Evolutionary conservation across 1,139 yeast species (phyloP).

Genomic region (Blastobotrys raffinosifermentans): DNA sequence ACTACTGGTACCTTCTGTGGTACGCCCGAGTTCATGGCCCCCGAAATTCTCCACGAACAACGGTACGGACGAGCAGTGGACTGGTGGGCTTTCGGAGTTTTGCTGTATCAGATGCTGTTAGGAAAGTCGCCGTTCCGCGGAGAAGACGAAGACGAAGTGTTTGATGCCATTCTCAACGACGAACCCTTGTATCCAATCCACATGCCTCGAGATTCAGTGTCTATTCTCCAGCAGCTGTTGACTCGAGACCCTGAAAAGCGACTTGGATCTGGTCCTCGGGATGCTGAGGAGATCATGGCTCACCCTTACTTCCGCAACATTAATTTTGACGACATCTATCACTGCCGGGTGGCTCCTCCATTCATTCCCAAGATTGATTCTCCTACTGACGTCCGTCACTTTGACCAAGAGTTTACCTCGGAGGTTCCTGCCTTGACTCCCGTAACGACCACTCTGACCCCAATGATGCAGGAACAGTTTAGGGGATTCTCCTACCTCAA

Average conservation of each 20-base stretch:
- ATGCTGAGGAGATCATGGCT: constrained; percentile 90
- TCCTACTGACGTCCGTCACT: constrained; percentile 87
- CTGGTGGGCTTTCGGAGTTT: constrained; percentile 99
- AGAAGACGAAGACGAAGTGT: constrained; percentile 96
- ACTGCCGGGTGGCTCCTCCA: constrained; percentile 66
- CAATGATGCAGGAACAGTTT: constrained; percentile 92
- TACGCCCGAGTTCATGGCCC: constrained; percentile 99
- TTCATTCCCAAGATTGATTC: constrained; percentile 68
- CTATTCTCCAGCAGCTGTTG: constrained; percentile 80
- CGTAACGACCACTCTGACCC: constrained; percentile 77
- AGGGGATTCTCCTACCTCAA: constrained; percentile 91
- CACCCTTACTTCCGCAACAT: constrained; percentile 91
- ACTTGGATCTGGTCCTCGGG: constrained; percentile 79
- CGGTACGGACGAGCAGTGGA: constrained; percentile 91
- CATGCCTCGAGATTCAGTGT: constrained; percentile 96
- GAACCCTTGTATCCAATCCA: constrained; percentile 97
- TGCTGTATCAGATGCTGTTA: constrained; percentile 89
- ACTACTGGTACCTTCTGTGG: constrained; percentile 97
- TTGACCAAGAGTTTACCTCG: constrained; percentile 90
- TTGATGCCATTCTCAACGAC: constrained; percentile 94
- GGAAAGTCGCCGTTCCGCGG: constrained; percentile 98
- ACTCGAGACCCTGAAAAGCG: constrained; percentile 83
- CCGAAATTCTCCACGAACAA: constrained; percentile 83
- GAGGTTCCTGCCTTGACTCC: constrained; percentile 96
- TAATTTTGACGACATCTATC: constrained; percentile 78